Conservation (phyloP, 179 eudicot genomes). For the Beta macrorhiza region DNA sequence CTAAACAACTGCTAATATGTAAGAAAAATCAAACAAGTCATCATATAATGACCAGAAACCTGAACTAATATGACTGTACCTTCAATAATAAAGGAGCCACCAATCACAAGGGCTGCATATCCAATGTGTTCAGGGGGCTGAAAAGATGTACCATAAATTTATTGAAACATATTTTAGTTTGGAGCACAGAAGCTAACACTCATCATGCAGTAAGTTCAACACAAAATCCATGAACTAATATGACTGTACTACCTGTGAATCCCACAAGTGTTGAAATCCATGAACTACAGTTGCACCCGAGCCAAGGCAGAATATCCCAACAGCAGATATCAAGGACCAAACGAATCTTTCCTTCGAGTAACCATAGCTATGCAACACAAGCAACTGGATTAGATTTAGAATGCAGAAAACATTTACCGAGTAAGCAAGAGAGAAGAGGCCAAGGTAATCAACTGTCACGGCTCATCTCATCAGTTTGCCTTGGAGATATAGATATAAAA, state of each 20-base stretch:
- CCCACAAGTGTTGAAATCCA: constrained; percentile 91
- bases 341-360: constrained; percentile 97
- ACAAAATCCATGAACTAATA: no score
- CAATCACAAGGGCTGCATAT: constrained; percentile 93
- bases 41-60: constrained; percentile 8
- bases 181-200: background rate
- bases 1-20: constrained; percentile 38
- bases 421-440: background rate
- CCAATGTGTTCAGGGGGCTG: constrained; percentile 81
- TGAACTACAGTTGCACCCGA: constrained; percentile 95
- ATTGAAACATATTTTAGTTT: constrained; percentile 10
- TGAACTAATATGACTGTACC: constrained; percentile 38
- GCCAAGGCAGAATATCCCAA: constrained; percentile 98
- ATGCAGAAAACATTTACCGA: no score
- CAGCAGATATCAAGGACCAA: constrained; percentile 99
- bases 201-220: constrained; percentile 4
- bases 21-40: background rate
- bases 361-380: constrained; percentile 66
- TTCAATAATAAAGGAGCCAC: constrained; percentile 91
- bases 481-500: background rate
- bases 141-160: constrained; percentile 22
- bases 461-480: background rate
- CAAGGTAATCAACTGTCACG: background rate
- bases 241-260: constrained; percentile 53
- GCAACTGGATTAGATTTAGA: background rate